Evolutionary conservation across 225 moss, liverwort and hornwort species (phyloP).

Genomic region (Bryum argenteum): DNA sequence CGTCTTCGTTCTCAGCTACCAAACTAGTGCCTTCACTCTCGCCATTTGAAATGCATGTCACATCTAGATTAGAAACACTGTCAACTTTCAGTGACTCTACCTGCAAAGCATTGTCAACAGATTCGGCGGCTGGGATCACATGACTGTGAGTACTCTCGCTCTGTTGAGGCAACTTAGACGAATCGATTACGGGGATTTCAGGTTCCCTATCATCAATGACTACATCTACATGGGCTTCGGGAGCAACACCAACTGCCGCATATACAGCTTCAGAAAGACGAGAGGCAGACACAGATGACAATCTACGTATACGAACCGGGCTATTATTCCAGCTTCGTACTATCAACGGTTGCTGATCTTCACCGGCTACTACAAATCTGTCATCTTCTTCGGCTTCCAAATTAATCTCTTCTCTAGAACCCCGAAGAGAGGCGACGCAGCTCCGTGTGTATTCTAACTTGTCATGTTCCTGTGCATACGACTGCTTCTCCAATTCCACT

Average conservation of each 20-base stretch:
- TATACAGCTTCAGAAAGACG: slow-evolving; percentile 13
- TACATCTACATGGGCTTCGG: slow-evolving; percentile 6
- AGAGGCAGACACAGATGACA: slow-evolving; percentile 21
- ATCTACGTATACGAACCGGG: slow-evolving; percentile 14
- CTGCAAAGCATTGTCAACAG: background rate
- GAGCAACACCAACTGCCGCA: slow-evolving; percentile 15
- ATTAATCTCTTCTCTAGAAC: slow-evolving; percentile 22
- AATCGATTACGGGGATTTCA: background rate
- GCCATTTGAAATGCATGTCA: slow-evolving; percentile 26
- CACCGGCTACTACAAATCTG: slow-evolving; percentile 11
- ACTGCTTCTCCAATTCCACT: slow-evolving; percentile 32
- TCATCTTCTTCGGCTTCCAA: slow-evolving; percentile 19
- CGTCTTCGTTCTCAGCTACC: slow-evolving; percentile 23
- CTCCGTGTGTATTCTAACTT: slow-evolving; percentile 13
- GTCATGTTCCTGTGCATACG: slow-evolving; percentile 17
- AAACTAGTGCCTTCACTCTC: slow-evolving; percentile 16
- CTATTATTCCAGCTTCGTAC: slow-evolving; percentile 19
- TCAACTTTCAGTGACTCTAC: slow-evolving; percentile 11
- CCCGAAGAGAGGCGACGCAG: slow-evolving; percentile 21
- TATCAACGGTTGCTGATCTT: slow-evolving; percentile 1
- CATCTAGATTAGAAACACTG: slow-evolving; percentile 3
- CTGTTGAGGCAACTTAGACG: background rate
- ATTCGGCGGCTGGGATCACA: slow-evolving; percentile 5
- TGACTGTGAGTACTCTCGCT: background rate
- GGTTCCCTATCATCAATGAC: background rate